A percentile compares a stretch with the other conserved stretches of the same genome.
phyloP scores from a whole-genome alignment of 148 eudicot genomes.

The Tetragonia tetragonoides region DNA sequence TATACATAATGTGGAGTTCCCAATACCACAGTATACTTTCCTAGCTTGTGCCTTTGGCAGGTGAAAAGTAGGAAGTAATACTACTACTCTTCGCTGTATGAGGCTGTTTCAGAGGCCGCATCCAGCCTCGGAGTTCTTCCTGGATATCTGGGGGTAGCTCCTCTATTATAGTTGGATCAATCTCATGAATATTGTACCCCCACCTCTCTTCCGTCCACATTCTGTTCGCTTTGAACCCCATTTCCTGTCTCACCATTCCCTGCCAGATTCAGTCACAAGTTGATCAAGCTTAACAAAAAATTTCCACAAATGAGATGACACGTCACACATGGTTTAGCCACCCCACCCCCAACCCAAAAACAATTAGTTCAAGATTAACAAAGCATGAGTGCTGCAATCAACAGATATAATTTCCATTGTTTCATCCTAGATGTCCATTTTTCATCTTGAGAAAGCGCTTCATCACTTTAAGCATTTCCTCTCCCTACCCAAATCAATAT shows the following conservation, averaged over 20 bases:
- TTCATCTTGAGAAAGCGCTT: too few species aligned
- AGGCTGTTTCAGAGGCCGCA: slow-evolving; percentile 31
- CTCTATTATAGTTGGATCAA: slow-evolving; percentile 26
- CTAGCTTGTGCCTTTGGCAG: slow-evolving; percentile 13
- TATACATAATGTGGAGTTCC: not conserved
- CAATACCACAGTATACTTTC: not conserved
- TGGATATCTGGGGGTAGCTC: slow-evolving; percentile 37
- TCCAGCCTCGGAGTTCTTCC: slow-evolving; percentile 34
- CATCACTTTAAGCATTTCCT: too few species aligned
- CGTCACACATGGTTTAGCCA: not conserved
- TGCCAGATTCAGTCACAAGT: not conserved
- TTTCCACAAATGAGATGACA: not conserved
- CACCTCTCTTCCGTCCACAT: slow-evolving; percentile 13
- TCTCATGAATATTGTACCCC: slow-evolving; percentile 30
- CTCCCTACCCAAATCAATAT: too few species aligned
- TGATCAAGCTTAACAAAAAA: not conserved
- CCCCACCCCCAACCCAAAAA: not conserved
- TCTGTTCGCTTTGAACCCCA: not conserved
- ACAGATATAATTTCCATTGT: too few species aligned
- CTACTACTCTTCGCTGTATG: slow-evolving; percentile 3
- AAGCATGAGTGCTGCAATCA: too few species aligned
- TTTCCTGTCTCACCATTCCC: slow-evolving; percentile 11
- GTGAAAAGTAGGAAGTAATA: slow-evolving; percentile 31
- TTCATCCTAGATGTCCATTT: too few species aligned
- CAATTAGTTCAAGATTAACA: not conserved